These are phyloP conservation scores for Vigna nakashimae DNA, from an alignment of 306 rosid genomes.

Conservation along the genomic window DNA sequence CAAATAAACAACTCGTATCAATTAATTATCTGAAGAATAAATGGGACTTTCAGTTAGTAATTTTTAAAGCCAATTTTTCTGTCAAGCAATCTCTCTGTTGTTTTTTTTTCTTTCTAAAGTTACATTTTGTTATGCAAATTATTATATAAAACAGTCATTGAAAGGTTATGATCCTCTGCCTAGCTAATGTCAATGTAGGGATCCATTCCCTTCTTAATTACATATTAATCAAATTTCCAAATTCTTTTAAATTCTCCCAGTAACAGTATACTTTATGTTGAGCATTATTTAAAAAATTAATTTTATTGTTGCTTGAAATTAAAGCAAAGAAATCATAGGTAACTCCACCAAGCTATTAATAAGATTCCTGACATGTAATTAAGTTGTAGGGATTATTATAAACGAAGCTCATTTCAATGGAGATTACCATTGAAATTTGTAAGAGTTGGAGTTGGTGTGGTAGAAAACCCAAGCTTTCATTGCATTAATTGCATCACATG, in stretches of 20 bases:
- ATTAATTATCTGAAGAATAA: too few relatives aligned
- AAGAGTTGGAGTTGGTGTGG: slow-evolving; percentile 27
- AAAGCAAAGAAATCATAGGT: background rate
- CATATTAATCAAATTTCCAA: too few relatives aligned
- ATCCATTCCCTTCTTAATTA: too few relatives aligned
- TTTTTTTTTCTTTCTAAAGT: too few relatives aligned
- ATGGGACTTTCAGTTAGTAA: too few relatives aligned
- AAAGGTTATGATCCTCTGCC: too few relatives aligned
- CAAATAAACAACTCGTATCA: too few relatives aligned
- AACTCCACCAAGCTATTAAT: slow-evolving; percentile 54
- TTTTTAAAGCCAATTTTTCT: too few relatives aligned
- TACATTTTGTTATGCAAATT: too few relatives aligned
- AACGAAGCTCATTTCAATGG: slow-evolving; percentile 58
- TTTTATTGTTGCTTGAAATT: background rate
- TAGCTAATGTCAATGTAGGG: too few relatives aligned
- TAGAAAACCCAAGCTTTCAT: slow-evolving; percentile 42
- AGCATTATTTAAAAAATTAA: background rate
- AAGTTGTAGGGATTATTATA: slow-evolving; percentile 63
- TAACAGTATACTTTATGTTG: background rate
- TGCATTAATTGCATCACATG: slow-evolving; percentile 81
- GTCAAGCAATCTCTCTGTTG: too few relatives aligned
- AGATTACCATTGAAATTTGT: slow-evolving; percentile 46
- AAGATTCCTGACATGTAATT: slow-evolving; percentile 74
- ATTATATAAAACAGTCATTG: too few relatives aligned
- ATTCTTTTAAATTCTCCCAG: background rate